These are phyloP conservation scores for Yamadazyma olivae DNA, from an alignment of 805 yeast species.

Conservation along the genomic window DNA sequence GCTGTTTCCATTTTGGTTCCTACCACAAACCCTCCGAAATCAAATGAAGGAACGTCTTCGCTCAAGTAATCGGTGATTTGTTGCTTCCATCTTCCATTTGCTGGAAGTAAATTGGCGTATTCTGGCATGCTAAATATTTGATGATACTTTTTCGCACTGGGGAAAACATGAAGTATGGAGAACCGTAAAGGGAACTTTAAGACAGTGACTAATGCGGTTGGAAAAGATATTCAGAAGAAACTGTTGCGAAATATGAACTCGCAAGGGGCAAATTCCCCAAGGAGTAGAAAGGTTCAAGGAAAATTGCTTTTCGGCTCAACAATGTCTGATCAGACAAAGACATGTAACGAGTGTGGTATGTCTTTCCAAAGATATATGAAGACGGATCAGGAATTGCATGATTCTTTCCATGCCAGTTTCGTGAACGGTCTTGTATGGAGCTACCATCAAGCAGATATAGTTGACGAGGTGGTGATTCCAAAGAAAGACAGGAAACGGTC, in stretches of 20 bases:
- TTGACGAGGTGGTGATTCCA: background rate
- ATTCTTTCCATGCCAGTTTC: slow-evolving; percentile 48
- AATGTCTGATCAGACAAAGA: slow-evolving; percentile 8
- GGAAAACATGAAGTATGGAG: background rate
- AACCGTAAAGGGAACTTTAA: background rate
- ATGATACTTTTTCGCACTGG: background rate
- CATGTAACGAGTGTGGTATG: slow-evolving; percentile 55
- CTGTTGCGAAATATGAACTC: no score
- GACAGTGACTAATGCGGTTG: background rate
- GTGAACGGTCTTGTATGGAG: slow-evolving; percentile 52
- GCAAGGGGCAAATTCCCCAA: background rate
- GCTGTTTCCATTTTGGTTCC: slow-evolving; percentile 73
- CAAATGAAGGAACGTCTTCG: slow-evolving; percentile 93
- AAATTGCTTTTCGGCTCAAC: background rate
- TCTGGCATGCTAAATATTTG: slow-evolving; percentile 10
- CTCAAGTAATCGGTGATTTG: slow-evolving; percentile 71
- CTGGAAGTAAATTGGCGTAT: slow-evolving; percentile 57
- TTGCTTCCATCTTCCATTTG: slow-evolving; percentile 77
- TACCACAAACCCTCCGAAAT: slow-evolving; percentile 94
- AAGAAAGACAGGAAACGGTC: background rate
- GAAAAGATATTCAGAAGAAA: background rate
- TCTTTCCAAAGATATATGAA: slow-evolving; percentile 41
- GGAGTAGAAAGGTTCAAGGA: background rate
- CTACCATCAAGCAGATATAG: slow-evolving; percentile 1
- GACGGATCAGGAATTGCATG: slow-evolving; percentile 46